These are phyloP conservation scores for Pyropia yezoensis DNA, from an alignment of 23 red algal species.

Conservation along the genomic window DNA sequence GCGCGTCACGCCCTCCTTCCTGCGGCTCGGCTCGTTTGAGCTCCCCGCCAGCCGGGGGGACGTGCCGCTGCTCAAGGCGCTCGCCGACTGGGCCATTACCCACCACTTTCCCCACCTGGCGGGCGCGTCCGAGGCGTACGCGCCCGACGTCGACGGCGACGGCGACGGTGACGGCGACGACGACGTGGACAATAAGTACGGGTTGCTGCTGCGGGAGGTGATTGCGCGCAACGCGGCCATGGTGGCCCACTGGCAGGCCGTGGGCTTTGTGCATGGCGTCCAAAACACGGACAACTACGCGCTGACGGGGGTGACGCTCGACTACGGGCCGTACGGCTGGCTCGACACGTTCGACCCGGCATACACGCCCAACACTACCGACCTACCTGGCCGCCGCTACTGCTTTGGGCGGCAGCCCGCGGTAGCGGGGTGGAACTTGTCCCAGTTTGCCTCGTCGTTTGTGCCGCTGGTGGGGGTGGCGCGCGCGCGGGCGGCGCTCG, in stretches of 20 bases:
- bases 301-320: conserved; percentile 90
- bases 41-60: conserved; percentile 49
- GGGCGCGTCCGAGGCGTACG: not conserved
- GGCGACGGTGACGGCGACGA: not conserved
- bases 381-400: conserved; percentile 90
- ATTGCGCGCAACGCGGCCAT: conserved; percentile 60
- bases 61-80: conserved; percentile 38
- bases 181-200: conserved; percentile 21
- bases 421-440: conserved; percentile 70
- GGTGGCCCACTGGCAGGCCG: conserved; percentile 87
- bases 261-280: conserved; percentile 98
- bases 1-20: conserved; percentile 73
- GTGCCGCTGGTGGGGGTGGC: conserved; percentile 44
- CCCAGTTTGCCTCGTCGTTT: conserved; percentile 59
- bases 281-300: conserved; percentile 94
- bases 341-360: conserved; percentile 84
- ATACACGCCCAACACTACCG: conserved; percentile 97
- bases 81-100: conserved; percentile 73
- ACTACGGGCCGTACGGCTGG: conserved; percentile 98
- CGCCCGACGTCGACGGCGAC: not conserved
- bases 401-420: conserved; percentile 65
- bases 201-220: conserved; percentile 40
- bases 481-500: conserved; percentile 22
- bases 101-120: conserved; percentile 64
- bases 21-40: conserved; percentile 91